Conservation (phyloP, 2,329 filamentous ascomycete genomes). For the Stachybotrys echinatus region DNA sequence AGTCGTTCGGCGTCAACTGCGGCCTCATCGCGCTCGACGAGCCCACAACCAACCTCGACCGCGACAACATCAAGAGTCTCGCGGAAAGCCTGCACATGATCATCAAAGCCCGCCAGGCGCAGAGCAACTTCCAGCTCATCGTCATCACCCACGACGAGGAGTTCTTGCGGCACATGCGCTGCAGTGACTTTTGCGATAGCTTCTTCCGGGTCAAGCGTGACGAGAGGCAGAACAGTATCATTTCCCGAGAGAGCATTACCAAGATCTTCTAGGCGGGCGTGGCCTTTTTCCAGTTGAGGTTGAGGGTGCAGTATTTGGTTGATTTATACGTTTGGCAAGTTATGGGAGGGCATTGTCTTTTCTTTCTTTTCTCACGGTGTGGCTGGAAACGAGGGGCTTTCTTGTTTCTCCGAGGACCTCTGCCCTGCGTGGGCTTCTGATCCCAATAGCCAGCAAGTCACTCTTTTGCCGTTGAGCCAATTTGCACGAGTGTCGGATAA, state of each 20-base stretch:
- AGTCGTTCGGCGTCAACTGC: conserved; percentile 94
- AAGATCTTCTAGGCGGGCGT: conserved; percentile 29
- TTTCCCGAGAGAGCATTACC: conserved; percentile 63
- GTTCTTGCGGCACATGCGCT: conserved; percentile 89
- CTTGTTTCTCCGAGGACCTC: too few species aligned
- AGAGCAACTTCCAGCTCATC: conserved; percentile 95
- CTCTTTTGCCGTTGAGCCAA: too few species aligned
- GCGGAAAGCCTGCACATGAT: conserved; percentile 82
- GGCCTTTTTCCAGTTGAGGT: neutral
- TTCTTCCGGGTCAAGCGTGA: conserved; percentile 86
- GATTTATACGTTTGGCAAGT: too few species aligned
- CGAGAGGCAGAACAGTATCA: conserved; percentile 80
- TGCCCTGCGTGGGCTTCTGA: too few species aligned
- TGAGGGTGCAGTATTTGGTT: too few species aligned
- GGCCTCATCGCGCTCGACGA: conserved; percentile 96
- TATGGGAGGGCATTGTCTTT: too few species aligned
- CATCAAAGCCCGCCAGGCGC: conserved; percentile 74
- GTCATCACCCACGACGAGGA: conserved; percentile 99
- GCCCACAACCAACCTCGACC: conserved; percentile 93
- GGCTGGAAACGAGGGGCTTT: too few species aligned
- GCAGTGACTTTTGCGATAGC: conserved; percentile 84
- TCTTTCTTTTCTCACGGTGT: too few species aligned
- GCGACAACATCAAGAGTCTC: conserved; percentile 87
- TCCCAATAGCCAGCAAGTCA: too few species aligned
- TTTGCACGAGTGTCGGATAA: too few species aligned